A percentile compares a stretch with the other conserved stretches of the same genome.
Conservation (phyloP, 2,329 filamentous ascomycete species). For the Aspergillus flavus region DNA sequence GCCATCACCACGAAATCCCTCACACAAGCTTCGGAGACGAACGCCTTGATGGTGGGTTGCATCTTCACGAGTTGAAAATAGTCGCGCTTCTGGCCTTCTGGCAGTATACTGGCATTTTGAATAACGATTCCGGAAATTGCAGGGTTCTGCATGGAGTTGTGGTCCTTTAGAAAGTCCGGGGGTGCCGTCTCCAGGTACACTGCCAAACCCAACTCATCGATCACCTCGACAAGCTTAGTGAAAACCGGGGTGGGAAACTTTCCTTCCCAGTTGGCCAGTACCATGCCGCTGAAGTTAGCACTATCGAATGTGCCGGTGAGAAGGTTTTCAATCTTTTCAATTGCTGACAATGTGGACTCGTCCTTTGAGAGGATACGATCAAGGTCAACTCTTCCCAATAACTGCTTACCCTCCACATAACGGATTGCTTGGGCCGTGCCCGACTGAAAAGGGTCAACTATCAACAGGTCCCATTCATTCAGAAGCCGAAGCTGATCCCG, state of each 20-base stretch:
- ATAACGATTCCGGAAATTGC: slow-evolving; percentile 43
- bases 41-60: slow-evolving; percentile 47
- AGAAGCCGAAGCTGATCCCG: slow-evolving; percentile 38
- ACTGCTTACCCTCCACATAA: slow-evolving; percentile 18
- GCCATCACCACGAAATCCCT: slow-evolving; percentile 46
- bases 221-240: slow-evolving; percentile 34
- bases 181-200: slow-evolving; percentile 48
- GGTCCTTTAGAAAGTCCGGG: slow-evolving; percentile 44
- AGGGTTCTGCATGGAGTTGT: slow-evolving; percentile 36
- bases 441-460: slow-evolving; percentile 45
- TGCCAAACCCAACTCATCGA: slow-evolving; percentile 40
- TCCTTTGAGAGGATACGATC: slow-evolving; percentile 23
- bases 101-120: slow-evolving; percentile 46
- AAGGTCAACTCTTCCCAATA: slow-evolving; percentile 39
- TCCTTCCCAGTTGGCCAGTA: slow-evolving; percentile 47
- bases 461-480: slow-evolving; percentile 47
- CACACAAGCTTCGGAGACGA: slow-evolving; percentile 50
- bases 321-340: slow-evolving; percentile 34
- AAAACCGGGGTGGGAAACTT: slow-evolving; percentile 33
- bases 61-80: slow-evolving; percentile 49
- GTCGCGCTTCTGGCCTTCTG: slow-evolving; percentile 45
- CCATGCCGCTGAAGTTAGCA: slow-evolving; percentile 41
- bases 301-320: slow-evolving; percentile 28
- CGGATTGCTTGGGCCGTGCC: slow-evolving; percentile 40
- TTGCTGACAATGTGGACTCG: slow-evolving; percentile 26